Base-by-base conservation (phyloP, 1,284 basidiomycete genomes). In the Entoloma clypeatum region DNA sequence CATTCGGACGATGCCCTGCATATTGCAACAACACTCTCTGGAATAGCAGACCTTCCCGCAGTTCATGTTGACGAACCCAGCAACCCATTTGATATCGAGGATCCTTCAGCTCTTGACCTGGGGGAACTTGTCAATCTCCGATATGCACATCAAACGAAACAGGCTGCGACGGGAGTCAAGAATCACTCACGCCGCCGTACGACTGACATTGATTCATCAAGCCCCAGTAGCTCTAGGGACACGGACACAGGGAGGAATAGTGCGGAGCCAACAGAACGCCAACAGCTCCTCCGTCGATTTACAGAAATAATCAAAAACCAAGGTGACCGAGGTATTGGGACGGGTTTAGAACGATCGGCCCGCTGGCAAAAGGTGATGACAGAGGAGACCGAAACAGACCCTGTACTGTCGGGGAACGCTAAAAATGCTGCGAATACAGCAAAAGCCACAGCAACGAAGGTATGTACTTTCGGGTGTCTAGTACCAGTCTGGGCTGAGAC, bases 131-230 rank as follows among this genome's bases (percentile, higher is more conserved):
- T 51, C 10, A 14, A 22, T 2, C 18, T 48, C 7, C 45, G 47
- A 7, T 28, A 35, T 18, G 11, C 7, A 14, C 48, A 54, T 43
- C 52, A 53, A 41, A 57, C 50, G n/a, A 35, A 39, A 22, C 46
- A 54, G 22, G 52, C 51, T 8, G 44, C 38, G 5, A 29, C 23
- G 10, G 49, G 53, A 17, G 39, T 52, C 6, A 23, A 48, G 23
- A 50, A 18, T 4, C 13, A 17, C 7, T 19, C 26, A 32, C 16
- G 7, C 14, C n/a, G n/a, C n/a, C n/a, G n/a, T n/a, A n/a, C n/a
- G n/a, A n/a, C n/a, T n/a, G n/a, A n/a, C n/a, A n/a, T n/a, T n/a
- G 25, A 30, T 6, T 30, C 34, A n/a, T 13, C 19, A 3, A 13
- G 7, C 11, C 17, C 21, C 4, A n/a, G 19, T 17, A 5, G 19